Base-by-base conservation (phyloP, 371 early-diverging fungal species). In the Amoeboaphelidium occidentale region DNA sequence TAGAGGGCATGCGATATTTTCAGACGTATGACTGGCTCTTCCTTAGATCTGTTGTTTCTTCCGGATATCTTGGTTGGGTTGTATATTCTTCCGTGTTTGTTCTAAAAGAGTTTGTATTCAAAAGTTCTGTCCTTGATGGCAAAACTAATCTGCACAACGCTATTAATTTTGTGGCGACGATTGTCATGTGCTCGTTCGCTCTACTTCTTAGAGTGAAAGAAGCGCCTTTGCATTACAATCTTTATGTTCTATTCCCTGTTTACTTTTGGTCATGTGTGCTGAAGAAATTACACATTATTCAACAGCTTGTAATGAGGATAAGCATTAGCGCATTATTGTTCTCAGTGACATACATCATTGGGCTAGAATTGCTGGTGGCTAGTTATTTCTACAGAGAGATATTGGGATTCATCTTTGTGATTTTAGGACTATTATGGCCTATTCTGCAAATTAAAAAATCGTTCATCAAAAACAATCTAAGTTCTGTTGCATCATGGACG, bases 51-150 rank as follows among this genome's bases (percentile, higher is more conserved):
- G 65, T 86, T 1, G 75, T 93, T 27, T 76, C 84, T 4, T 59
- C 67, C 21, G 94, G 94, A n/a, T 93, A 86, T 58, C 48, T 83
- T 22, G 89, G 90, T 25, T 91, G 94, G 90, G 85, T 91, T 53
- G 51, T 68, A 0, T 87, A 76, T 60, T 80, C 12, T 25, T 4
- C 47, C 6, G 20, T 46, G 23, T 44, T 23, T 21, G 20, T 23
- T 22, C 20, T 44, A 22, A 6, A 44, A 23, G 22, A 44, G 23
- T 23, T 17, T 44, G 44, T 20, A 10, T 23, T 4, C 6, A 4
- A 44, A 44, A 44, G 44, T 4, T 12, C 4, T 4, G 23, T 20
- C 6, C 20, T 12, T 20, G 44, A 44, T 4, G 6, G 4, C 6
- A 44, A 17, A 44, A 23, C 21, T 17, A 4, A 22, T 10, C 20